Percentiles rank a stretch among this genome's conserved stretches.
Evolutionary conservation across 2,329 filamentous ascomycete genomes (phyloP).

Genomic region (Claviceps fusiformis): DNA sequence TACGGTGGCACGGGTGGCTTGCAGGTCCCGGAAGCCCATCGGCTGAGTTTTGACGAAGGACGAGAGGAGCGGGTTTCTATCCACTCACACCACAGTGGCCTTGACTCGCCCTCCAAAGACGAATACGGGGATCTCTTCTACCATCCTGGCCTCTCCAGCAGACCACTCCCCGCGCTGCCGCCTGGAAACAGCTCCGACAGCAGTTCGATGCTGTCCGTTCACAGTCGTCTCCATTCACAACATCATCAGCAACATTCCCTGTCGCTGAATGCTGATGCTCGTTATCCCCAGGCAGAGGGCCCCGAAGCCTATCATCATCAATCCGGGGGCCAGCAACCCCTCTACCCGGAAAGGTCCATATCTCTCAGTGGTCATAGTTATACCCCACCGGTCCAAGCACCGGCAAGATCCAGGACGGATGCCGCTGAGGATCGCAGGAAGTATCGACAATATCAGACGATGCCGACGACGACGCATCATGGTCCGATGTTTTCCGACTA

Average conservation of each 20-base stretch:
- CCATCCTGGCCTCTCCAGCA: constrained; percentile 63
- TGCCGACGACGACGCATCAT: constrained; percentile 37
- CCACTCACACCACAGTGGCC: constrained; percentile 41
- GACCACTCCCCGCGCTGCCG: constrained; percentile 49
- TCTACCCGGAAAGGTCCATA: constrained; percentile 55
- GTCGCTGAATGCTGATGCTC: constrained; percentile 34
- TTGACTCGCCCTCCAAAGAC: constrained; percentile 53
- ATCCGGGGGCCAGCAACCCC: constrained; percentile 20
- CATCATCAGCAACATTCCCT: constrained; percentile 35
- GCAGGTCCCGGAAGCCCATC: constrained; percentile 57
- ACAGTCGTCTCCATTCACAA: constrained; percentile 26
- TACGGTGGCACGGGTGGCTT: constrained; percentile 83
- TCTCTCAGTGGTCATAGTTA: constrained; percentile 74
- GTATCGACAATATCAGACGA: constrained; percentile 35
- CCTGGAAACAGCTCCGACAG: constrained; percentile 49
- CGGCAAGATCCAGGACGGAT: constrained; percentile 89
- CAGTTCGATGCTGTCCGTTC: constrained; percentile 35
- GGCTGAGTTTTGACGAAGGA: constrained; percentile 83
- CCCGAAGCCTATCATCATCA: constrained; percentile 36
- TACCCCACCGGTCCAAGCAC: constrained; percentile 63
- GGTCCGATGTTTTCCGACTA: constrained; percentile 41
- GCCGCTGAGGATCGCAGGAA: constrained; percentile 58
- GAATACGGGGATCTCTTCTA: constrained; percentile 89
- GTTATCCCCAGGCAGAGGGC: constrained; percentile 23
- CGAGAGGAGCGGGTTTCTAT: constrained; percentile 55